A percentile compares a stretch with the other conserved stretches of the same genome.
Conservation (phyloP, 305 asterid species). For the Fraxinus sp. region DNA sequence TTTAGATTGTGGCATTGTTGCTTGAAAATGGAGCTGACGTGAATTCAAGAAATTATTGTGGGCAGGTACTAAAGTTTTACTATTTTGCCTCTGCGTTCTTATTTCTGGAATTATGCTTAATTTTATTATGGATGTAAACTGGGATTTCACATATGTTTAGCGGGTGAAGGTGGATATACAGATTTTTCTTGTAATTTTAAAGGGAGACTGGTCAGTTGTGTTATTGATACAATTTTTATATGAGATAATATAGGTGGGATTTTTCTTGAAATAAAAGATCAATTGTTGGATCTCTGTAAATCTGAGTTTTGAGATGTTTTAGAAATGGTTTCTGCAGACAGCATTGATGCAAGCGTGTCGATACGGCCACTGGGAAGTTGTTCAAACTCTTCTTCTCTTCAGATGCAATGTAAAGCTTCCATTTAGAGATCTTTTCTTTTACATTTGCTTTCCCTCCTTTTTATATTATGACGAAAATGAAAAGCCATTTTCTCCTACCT, state of each 20-base stretch:
- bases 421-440: not conserved
- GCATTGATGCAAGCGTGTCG: constrained; percentile 92
- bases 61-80: constrained; percentile 49
- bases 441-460: not conserved
- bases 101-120: not conserved
- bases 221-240: not conserved
- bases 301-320: constrained; percentile 20
- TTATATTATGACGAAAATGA: not conserved
- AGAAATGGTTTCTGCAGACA: constrained; percentile 40
- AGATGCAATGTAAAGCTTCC: constrained; percentile 62
- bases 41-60: constrained; percentile 81
- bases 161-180: not conserved
- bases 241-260: constrained; percentile 2
- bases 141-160: not conserved
- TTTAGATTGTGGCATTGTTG: constrained; percentile 84
- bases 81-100: not conserved
- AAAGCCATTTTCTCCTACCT: not conserved
- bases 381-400: constrained; percentile 79
- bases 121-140: not conserved
- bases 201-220: not conserved
- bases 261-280: constrained; percentile 20
- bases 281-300: constrained; percentile 32
- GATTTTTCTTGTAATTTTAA: not conserved
- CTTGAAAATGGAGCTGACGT: constrained; percentile 91
- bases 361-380: constrained; percentile 91